These are phyloP conservation scores for Rauvolfia tetraphylla DNA, from an alignment of 257 asterid genomes.

Conservation along the genomic window DNA sequence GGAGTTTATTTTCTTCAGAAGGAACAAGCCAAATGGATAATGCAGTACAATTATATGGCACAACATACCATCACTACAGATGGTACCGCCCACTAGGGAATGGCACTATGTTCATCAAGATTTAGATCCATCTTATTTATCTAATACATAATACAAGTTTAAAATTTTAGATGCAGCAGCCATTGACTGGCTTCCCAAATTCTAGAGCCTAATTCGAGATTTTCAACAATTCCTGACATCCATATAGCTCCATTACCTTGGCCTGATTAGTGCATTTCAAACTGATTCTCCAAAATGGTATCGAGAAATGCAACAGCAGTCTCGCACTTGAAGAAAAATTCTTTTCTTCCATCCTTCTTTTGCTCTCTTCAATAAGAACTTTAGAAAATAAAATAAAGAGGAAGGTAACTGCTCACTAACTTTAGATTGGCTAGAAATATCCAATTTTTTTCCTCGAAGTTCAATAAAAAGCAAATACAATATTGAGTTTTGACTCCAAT, in stretches of 20 bases:
- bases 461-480: background rate
- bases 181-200: background rate
- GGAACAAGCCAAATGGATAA: background rate
- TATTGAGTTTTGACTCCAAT: slow-evolving; percentile 6
- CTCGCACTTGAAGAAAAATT: too few species aligned
- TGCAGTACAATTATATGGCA: background rate
- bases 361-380: background rate
- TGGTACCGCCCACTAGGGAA: background rate
- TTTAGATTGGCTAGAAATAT: background rate
- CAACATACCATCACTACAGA: background rate
- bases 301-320: background rate
- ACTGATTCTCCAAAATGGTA: background rate
- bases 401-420: background rate
- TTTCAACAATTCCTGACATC: background rate
- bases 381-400: background rate
- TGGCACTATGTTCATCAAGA: background rate
- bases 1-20: background rate
- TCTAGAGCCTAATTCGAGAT: background rate
- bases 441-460: background rate
- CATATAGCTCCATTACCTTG: background rate
- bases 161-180: background rate
- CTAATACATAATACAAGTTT: background rate
- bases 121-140: background rate
- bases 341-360: background rate
- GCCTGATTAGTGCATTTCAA: background rate